These are phyloP conservation scores for Chaetomiaceae sp. DNA, from an alignment of 2,329 filamentous ascomycete genomes.

Conservation along the genomic window DNA sequence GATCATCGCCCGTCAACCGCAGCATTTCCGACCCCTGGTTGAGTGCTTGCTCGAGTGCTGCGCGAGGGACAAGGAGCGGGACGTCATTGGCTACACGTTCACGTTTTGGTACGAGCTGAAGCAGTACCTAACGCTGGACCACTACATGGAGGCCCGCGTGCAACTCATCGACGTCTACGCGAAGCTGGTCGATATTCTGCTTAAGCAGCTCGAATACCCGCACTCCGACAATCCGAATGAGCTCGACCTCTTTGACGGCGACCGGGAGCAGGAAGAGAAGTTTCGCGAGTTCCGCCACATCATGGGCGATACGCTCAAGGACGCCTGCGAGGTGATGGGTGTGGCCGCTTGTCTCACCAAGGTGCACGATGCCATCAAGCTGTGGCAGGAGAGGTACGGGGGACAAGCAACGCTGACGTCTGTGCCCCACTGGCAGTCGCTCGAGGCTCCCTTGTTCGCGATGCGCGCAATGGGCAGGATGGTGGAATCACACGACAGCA, in stretches of 20 bases:
- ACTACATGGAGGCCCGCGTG: slow-evolving; percentile 75
- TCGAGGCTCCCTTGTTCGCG: slow-evolving; percentile 91
- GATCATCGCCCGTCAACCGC: slow-evolving; percentile 76
- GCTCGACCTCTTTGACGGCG: slow-evolving; percentile 85
- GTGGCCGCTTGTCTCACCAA: slow-evolving; percentile 87
- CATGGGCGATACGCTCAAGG: slow-evolving; percentile 97
- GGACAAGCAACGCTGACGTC: slow-evolving; percentile 64
- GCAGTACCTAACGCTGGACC: slow-evolving; percentile 86
- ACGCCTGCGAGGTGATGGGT: slow-evolving; percentile 93
- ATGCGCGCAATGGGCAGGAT: slow-evolving; percentile 95
- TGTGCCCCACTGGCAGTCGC: slow-evolving; percentile 91
- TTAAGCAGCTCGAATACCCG: slow-evolving; percentile 85
- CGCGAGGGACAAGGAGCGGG: slow-evolving; percentile 76
- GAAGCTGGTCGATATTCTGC: slow-evolving; percentile 85
- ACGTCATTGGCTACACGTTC: slow-evolving; percentile 91
- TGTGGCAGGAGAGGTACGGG: slow-evolving; percentile 81
- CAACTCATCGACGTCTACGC: slow-evolving; percentile 77
- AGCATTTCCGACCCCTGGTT: slow-evolving; percentile 76
- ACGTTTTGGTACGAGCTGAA: slow-evolving; percentile 98
- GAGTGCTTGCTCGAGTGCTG: slow-evolving; percentile 91
- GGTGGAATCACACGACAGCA: slow-evolving; percentile 82
- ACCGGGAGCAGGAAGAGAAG: slow-evolving; percentile 92
- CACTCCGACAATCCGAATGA: slow-evolving; percentile 66
- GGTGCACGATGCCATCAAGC: slow-evolving; percentile 75
- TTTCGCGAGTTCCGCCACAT: slow-evolving; percentile 94